phyloP scores from a whole-genome alignment of 2,329 filamentous ascomycete species.

The Xenoacremonium recifei region DNA sequence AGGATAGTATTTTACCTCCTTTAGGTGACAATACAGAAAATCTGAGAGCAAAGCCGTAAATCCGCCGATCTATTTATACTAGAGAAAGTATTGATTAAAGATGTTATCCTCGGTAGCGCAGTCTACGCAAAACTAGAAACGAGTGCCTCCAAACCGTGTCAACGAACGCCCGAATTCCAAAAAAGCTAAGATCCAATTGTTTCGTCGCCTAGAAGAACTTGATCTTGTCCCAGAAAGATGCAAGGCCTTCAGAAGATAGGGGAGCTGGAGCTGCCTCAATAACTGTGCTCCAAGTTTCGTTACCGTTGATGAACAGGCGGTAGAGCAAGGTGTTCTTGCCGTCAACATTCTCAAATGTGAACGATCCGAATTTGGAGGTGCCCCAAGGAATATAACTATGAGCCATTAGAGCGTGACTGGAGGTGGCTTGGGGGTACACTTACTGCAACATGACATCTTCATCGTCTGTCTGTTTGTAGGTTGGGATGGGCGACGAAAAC shows the following conservation, averaged over 20 bases:
- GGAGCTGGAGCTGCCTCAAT: slow-evolving; percentile 42
- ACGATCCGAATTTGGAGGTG: slow-evolving; percentile 78
- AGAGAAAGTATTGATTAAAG: no score
- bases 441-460: slow-evolving; percentile 85
- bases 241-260: slow-evolving; percentile 26
- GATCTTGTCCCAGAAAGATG: slow-evolving; percentile 48
- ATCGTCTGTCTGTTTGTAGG: slow-evolving; percentile 77
- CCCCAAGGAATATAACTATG: slow-evolving; percentile 74
- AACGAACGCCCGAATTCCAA: slow-evolving; percentile 1
- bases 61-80: no score
- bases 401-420: slow-evolving; percentile 1
- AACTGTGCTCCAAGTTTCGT: slow-evolving; percentile 70
- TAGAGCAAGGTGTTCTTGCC: slow-evolving; percentile 74
- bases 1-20: no score
- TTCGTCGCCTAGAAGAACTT: background rate
- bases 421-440: slow-evolving; percentile 32
- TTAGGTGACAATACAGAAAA: no score
- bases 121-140: no score
- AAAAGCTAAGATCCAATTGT: slow-evolving; percentile 18
- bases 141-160: no score
- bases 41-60: no score
- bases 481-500: slow-evolving; percentile 84
- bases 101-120: no score
- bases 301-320: slow-evolving; percentile 77
- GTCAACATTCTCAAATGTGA: slow-evolving; percentile 68